Conservation (phyloP, 106 monocot genomes). For the Allium fistulosum region DNA sequence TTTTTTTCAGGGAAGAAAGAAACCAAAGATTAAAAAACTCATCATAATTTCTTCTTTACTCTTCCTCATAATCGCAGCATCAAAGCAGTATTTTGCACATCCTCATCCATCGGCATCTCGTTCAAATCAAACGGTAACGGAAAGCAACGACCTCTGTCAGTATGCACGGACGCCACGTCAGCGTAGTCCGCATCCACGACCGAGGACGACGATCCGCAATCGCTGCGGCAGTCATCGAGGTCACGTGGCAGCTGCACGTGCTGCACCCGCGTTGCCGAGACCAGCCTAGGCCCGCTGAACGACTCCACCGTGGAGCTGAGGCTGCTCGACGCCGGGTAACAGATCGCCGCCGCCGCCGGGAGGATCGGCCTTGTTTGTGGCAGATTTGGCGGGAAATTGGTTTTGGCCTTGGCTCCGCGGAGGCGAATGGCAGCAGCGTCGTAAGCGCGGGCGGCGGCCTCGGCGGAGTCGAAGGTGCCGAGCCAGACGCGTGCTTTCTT, state of each 20-base stretch:
- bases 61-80: conserved; percentile 9
- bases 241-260: neutral
- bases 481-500: conserved; percentile 58
- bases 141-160: neutral
- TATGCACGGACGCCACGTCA: conserved; percentile 4
- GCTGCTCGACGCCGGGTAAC: conserved; percentile 42
- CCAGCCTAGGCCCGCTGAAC: conserved; percentile 45
- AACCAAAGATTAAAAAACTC: conserved; percentile 9
- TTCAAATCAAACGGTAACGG: conserved; percentile 25
- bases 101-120: conserved; percentile 13
- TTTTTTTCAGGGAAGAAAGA: neutral
- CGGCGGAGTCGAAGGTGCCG: conserved; percentile 65
- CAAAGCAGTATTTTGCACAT: conserved; percentile 14
- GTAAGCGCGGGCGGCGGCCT: conserved; percentile 64
- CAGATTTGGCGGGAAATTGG: conserved; percentile 40
- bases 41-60: neutral
- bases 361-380: neutral
- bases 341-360: conserved; percentile 3
- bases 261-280: conserved; percentile 8
- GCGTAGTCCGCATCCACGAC: conserved; percentile 17
- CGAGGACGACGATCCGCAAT: conserved; percentile 22
- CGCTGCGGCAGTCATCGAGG: conserved; percentile 16
- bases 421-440: conserved; percentile 53
- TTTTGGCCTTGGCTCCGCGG: conserved; percentile 65
- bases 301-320: conserved; percentile 64